Conservation (phyloP, 116 monocot genomes). For the Papilionanthe hybrid region DNA sequence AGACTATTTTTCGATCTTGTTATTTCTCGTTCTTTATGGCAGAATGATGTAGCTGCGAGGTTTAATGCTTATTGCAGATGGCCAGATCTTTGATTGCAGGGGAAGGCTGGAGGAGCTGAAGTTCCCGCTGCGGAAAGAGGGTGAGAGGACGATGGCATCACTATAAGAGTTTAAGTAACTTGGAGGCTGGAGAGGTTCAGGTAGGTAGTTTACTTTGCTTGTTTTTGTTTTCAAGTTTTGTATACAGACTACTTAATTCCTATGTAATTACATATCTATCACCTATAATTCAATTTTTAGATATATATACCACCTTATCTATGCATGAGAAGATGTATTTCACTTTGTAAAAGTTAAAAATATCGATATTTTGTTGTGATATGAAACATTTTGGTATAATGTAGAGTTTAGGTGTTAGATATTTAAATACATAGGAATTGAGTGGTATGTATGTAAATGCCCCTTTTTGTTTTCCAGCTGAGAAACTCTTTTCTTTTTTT, state of each 20-base stretch:
- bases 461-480: no score
- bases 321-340: no score
- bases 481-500: background rate
- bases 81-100: slow-evolving; percentile 14
- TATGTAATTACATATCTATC: no score
- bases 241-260: background rate
- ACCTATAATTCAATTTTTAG: no score
- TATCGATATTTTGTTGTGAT: no score
- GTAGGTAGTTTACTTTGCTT: slow-evolving; percentile 9
- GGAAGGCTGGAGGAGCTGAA: slow-evolving; percentile 29
- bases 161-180: slow-evolving; percentile 25
- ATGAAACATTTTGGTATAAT: no score
- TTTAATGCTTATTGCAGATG: slow-evolving; percentile 28
- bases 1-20: background rate
- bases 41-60: background rate
- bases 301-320: no score
- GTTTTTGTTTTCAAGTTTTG: background rate
- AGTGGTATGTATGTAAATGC: no score
- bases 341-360: no score
- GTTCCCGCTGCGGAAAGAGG: slow-evolving; percentile 17
- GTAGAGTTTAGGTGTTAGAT: no score
- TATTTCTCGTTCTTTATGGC: background rate
- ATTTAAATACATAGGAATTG: no score
- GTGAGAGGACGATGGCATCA: slow-evolving; percentile 26
- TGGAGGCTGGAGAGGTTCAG: slow-evolving; percentile 38